Evolutionary conservation across 768 basidiomycete genomes (phyloP).

Genomic region (Strobilomyces confusus): DNA sequence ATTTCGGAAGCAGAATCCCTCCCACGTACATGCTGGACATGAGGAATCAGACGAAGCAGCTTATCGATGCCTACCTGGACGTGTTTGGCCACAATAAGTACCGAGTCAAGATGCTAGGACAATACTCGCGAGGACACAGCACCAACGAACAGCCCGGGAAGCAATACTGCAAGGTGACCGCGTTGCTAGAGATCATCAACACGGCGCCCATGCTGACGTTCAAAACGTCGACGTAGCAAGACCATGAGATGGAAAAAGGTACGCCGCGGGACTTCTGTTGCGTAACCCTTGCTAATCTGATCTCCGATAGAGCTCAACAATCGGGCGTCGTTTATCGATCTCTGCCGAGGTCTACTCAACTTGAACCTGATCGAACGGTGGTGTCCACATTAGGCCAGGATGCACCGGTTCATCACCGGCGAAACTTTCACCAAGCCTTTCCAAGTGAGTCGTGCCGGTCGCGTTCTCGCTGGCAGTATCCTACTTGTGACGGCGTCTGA

Average conservation of each 20-base stretch:
- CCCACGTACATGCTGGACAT: constrained; percentile 91
- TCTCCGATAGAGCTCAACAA: constrained; percentile 77
- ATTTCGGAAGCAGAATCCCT: constrained; percentile 57
- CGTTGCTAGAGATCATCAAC: constrained; percentile 93
- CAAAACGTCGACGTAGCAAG: constrained; percentile 67
- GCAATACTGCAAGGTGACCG: constrained; percentile 95
- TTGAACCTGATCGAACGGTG: constrained; percentile 94
- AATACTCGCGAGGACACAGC: constrained; percentile 93
- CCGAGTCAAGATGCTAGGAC: constrained; percentile 85
- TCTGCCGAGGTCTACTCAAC: constrained; percentile 90
- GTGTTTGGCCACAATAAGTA: constrained; percentile 78
- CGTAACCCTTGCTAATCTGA: constrained; percentile 18
- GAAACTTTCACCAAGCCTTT: constrained; percentile 91
- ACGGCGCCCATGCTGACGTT: constrained; percentile 88
- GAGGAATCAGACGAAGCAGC: constrained; percentile 92
- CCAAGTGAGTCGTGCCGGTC: constrained; percentile 47
- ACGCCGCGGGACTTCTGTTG: constrained; percentile 20
- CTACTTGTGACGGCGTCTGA: too few relatives aligned
- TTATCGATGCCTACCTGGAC: constrained; percentile 82
- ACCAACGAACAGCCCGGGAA: constrained; percentile 97
- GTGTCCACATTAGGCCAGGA: constrained; percentile 93
- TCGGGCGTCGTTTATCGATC: constrained; percentile 93
- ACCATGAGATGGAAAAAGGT: constrained; percentile 91
- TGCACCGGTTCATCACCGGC: constrained; percentile 97
- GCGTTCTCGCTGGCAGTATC: too few relatives aligned